Evolutionary conservation across 164 flowering plant species (phyloP).

Genomic region (Paratinospora sagittata): DNA sequence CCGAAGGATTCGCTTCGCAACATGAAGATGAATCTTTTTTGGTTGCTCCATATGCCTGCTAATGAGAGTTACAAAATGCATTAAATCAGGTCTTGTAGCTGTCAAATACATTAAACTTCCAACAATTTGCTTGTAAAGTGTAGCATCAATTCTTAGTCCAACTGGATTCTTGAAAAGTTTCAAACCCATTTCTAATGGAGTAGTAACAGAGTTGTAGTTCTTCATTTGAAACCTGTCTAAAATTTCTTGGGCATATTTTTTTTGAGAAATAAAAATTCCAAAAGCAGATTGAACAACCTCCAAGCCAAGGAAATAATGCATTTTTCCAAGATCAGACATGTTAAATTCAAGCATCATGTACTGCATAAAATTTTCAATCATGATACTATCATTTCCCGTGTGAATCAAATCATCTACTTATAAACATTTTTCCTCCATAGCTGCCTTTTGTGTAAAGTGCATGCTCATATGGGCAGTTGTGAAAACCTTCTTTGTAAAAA

Average conservation of each 20-base stretch:
- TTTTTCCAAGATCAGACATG: not conserved
- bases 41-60: not conserved
- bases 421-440: not conserved
- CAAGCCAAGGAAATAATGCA: not conserved
- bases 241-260: not conserved
- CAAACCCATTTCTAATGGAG: too few relatives aligned
- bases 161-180: too few relatives aligned
- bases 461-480: not conserved
- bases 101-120: not conserved
- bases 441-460: not conserved
- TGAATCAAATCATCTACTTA: slow-evolving; percentile 1
- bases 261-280: not conserved
- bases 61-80: not conserved
- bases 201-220: not conserved
- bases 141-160: not conserved
- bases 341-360: slow-evolving; percentile 1
- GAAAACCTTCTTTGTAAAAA: too few relatives aligned
- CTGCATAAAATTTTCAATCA: not conserved
- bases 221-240: not conserved
- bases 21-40: not conserved
- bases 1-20: not conserved
- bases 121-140: not conserved
- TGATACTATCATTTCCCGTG: not conserved
- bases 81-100: not conserved
- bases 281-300: not conserved